A percentile compares a stretch with the other conserved stretches of the same genome.
These are phyloP conservation scores for Suillus subluteus DNA, from an alignment of 768 basidiomycete genomes.

Conservation along the genomic window DNA sequence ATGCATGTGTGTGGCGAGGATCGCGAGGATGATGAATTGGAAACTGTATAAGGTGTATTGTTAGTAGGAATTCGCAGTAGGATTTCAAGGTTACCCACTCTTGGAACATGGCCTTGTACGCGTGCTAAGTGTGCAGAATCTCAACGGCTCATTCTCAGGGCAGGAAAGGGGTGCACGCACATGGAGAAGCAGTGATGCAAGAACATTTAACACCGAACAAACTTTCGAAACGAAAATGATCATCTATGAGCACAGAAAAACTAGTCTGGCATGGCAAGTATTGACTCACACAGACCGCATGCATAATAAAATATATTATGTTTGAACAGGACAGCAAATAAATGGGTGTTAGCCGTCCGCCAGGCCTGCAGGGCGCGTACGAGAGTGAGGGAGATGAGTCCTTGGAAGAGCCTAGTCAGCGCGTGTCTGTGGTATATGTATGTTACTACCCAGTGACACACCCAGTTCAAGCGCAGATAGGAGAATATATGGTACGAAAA, in stretches of 20 bases:
- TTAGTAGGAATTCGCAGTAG: not conserved
- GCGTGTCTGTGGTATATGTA: not conserved
- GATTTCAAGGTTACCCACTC: not conserved
- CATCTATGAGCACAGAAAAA: not conserved
- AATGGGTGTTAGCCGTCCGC: not conserved
- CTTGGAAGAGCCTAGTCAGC: slow-evolving; percentile 1
- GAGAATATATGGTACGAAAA: not conserved
- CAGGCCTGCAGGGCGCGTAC: slow-evolving; percentile 3
- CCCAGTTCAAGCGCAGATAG: not conserved
- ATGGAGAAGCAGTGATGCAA: not conserved
- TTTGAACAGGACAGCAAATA: not conserved
- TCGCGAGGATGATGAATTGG: slow-evolving; percentile 2
- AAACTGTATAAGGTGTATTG: not conserved
- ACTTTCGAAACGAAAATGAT: not conserved
- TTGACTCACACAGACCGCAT: slow-evolving; percentile 1
- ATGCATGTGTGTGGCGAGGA: not conserved
- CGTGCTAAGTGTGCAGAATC: not conserved
- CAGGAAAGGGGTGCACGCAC: not conserved
- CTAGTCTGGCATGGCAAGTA: not conserved
- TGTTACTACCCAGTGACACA: not conserved
- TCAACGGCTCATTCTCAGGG: not conserved
- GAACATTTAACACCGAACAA: not conserved
- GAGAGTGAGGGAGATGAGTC: not conserved
- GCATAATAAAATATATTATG: not conserved
- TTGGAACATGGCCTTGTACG: not conserved